Percentiles rank a stretch among this genome's conserved stretches.
Conservation (phyloP, 2,329 filamentous ascomycete genomes). For the Trichophyton rubrum region DNA sequence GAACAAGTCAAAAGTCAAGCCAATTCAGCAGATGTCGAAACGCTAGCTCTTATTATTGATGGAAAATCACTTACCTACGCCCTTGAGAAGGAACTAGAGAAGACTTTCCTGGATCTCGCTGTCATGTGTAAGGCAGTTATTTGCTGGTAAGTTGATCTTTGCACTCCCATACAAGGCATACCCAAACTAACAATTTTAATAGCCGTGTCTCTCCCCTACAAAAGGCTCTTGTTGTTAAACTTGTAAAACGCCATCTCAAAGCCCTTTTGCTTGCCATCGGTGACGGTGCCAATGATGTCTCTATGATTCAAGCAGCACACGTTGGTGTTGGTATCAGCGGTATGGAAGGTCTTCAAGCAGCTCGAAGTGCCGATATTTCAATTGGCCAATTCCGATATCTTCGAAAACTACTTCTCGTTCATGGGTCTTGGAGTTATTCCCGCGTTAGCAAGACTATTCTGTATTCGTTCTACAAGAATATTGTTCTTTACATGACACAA, state of each 20-base stretch:
- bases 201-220: constrained; percentile 93
- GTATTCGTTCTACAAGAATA: constrained; percentile 99
- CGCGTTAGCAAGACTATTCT: constrained; percentile 92
- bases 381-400: constrained; percentile 94
- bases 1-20: constrained; percentile 79
- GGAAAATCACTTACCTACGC: constrained; percentile 91
- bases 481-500: constrained; percentile 95
- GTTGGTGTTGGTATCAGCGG: constrained; percentile 97
- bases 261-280: constrained; percentile 89
- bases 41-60: constrained; percentile 85
- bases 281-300: constrained; percentile 97
- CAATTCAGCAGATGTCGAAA: constrained; percentile 50
- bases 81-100: constrained; percentile 86
- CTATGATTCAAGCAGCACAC: constrained; percentile 98
- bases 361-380: constrained; percentile 85
- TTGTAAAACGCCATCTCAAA: constrained; percentile 90
- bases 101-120: constrained; percentile 81
- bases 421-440: constrained; percentile 96
- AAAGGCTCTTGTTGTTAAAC: constrained; percentile 93
- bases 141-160: constrained; percentile 48
- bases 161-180: neutral
- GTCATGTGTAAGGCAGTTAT: constrained; percentile 98
- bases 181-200: constrained; percentile 10
- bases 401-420: constrained; percentile 83
- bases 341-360: constrained; percentile 91